These are phyloP conservation scores for Aspergillus neoniger DNA, from an alignment of 2,329 filamentous ascomycete genomes.

Conservation along the genomic window DNA sequence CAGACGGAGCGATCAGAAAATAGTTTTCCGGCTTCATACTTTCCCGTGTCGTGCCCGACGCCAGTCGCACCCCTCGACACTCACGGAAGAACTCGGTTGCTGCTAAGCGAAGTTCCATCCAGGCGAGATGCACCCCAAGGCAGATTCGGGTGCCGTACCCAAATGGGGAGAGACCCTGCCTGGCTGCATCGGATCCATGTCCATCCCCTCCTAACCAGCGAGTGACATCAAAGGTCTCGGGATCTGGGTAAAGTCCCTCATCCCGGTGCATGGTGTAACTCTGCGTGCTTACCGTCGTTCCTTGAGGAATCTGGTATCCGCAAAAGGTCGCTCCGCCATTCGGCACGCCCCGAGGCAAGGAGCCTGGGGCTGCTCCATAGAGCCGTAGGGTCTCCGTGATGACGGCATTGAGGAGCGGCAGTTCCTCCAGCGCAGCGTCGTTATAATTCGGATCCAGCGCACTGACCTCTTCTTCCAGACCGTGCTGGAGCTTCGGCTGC, in stretches of 20 bases:
- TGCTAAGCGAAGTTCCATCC: slow-evolving; percentile 56
- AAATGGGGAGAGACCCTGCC: slow-evolving; percentile 64
- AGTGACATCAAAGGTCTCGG: slow-evolving; percentile 53
- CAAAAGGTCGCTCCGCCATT: slow-evolving; percentile 42
- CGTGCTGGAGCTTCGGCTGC: slow-evolving; percentile 39
- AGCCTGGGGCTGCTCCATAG: slow-evolving; percentile 58
- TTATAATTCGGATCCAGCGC: slow-evolving; percentile 34
- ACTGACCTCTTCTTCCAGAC: slow-evolving; percentile 53
- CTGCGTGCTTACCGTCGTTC: slow-evolving; percentile 54
- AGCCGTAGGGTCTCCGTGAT: slow-evolving; percentile 62
- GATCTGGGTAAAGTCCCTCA: slow-evolving; percentile 49
- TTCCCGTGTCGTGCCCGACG: slow-evolving; percentile 18
- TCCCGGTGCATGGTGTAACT: slow-evolving; percentile 58
- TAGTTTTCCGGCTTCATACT: slow-evolving; percentile 47
- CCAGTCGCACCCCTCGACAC: slow-evolving; percentile 12
- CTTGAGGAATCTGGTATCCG: slow-evolving; percentile 51
- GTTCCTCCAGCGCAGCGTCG: slow-evolving; percentile 50
- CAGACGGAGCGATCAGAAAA: slow-evolving; percentile 45
- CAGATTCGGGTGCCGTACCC: slow-evolving; percentile 67
- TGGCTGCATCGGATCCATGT: background rate
- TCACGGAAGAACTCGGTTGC: slow-evolving; percentile 54
- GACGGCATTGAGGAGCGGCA: slow-evolving; percentile 58
- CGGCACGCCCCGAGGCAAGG: slow-evolving; percentile 56
- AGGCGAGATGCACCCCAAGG: slow-evolving; percentile 66
- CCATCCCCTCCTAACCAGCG: slow-evolving; percentile 51